A percentile compares a stretch with the other conserved stretches of the same genome.
phyloP scores from a whole-genome alignment of 352 stramenopile species.

The Stramenopiles sp. region DNA sequence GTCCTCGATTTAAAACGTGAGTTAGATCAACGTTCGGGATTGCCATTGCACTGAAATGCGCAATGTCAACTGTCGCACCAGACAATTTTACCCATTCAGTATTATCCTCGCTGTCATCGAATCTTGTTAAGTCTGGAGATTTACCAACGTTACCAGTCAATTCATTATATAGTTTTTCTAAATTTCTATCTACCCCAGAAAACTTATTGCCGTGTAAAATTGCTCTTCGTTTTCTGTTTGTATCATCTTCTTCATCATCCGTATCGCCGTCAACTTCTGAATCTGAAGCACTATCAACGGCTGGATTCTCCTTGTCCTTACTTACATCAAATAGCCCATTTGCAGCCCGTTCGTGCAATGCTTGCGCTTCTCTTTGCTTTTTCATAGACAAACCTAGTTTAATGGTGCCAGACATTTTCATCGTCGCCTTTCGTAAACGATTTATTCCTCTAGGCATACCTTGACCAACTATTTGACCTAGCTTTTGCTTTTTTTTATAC shows the following conservation, averaged over 20 bases:
- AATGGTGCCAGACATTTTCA: background rate
- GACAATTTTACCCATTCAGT: background rate
- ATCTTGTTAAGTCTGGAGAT: background rate
- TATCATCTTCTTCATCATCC: background rate
- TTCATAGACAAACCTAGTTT: background rate
- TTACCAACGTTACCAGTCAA: background rate
- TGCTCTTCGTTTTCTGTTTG: background rate
- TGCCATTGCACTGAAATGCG: background rate
- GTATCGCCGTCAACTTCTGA: no score
- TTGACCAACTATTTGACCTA: background rate
- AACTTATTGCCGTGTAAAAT: background rate
- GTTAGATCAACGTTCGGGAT: background rate
- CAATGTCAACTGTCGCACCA: background rate
- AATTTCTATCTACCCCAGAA: background rate
- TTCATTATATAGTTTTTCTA: background rate
- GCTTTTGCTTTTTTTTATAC: no score
- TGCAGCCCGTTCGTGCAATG: background rate
- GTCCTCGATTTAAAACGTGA: background rate
- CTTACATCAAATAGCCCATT: background rate
- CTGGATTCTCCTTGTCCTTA: background rate
- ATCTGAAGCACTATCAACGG: background rate
- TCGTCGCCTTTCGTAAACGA: background rate
- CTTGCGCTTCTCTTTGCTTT: background rate
- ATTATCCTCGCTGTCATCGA: background rate
- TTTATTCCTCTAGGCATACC: background rate